These are phyloP conservation scores for Asterochloris sp. DNA, from an alignment of 139 green algal genomes.

Conservation along the genomic window DNA sequence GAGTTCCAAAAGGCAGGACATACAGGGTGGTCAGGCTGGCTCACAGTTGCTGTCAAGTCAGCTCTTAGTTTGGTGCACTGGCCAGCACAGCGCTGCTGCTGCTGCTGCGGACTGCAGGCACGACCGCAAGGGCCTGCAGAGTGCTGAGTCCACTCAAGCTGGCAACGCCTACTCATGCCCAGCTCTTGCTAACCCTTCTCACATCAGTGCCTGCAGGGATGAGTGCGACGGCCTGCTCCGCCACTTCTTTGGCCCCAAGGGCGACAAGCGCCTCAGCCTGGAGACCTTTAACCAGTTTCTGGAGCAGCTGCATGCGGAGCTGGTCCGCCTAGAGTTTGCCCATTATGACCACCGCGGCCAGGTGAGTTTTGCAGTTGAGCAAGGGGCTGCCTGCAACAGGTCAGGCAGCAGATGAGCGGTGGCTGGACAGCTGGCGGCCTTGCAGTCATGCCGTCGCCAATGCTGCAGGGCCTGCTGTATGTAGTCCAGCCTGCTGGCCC, in stretches of 20 bases:
- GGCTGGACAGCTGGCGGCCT: not conserved
- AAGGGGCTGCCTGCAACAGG: not conserved
- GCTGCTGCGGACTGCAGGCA: too few relatives aligned
- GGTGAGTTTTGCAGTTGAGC: slow-evolving; percentile 4
- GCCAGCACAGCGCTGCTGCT: too few relatives aligned
- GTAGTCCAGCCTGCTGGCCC: not conserved
- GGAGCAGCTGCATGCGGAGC: slow-evolving; percentile 45
- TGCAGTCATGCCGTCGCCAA: not conserved
- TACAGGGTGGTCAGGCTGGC: not conserved
- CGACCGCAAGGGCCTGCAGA: too few relatives aligned
- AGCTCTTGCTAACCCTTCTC: not conserved
- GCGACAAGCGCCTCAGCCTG: slow-evolving; percentile 44
- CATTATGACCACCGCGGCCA: slow-evolving; percentile 56
- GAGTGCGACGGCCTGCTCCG: slow-evolving; percentile 24
- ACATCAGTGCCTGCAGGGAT: slow-evolving; percentile 17
- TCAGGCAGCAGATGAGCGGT: not conserved
- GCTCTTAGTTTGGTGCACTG: too few relatives aligned
- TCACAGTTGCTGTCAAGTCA: not conserved
- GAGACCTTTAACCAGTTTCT: slow-evolving; percentile 57
- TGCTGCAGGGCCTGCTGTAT: not conserved
- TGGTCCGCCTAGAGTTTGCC: slow-evolving; percentile 69
- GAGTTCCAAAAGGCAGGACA: not conserved
- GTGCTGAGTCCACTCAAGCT: too few relatives aligned
- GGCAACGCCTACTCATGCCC: not conserved
- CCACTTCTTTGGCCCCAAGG: slow-evolving; percentile 61